phyloP scores from a whole-genome alignment of 345 rosid species.

The Noccaea bulbosa region DNA sequence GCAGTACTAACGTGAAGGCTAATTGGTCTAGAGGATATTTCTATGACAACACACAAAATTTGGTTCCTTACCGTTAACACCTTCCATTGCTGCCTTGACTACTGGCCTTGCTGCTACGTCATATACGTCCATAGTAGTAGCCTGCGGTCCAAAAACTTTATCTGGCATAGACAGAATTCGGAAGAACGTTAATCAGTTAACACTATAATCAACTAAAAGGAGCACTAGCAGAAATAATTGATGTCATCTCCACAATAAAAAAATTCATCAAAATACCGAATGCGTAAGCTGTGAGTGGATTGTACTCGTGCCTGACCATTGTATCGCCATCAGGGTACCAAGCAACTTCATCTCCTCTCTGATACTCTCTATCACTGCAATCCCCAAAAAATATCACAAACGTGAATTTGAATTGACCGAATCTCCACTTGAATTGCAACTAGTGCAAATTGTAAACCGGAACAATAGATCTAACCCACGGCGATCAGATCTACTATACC shows the following conservation, averaged over 20 bases:
- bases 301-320: constrained; percentile 83
- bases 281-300: constrained; percentile 86
- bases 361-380: constrained; percentile 90
- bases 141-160: constrained; percentile 86
- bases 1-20: not conserved
- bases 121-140: constrained; percentile 79
- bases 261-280: constrained; percentile 58
- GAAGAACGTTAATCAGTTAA: not conserved
- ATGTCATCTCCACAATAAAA: not conserved
- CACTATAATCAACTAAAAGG: not conserved
- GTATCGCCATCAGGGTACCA: constrained; percentile 98
- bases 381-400: constrained; percentile 11
- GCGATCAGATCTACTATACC: constrained; percentile 57
- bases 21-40: not conserved
- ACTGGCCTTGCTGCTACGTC: constrained; percentile 96
- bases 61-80: constrained; percentile 77
- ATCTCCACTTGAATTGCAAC: constrained; percentile 12
- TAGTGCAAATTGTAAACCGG: constrained; percentile 17
- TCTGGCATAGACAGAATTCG: constrained; percentile 52
- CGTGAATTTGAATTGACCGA: constrained; percentile 19
- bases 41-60: not conserved
- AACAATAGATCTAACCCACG: constrained; percentile 52
- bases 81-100: constrained; percentile 98
- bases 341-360: constrained; percentile 92
- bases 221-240: not conserved